Conservation (phyloP, 2,329 filamentous ascomycete genomes). For the Pezicula radicicola region DNA sequence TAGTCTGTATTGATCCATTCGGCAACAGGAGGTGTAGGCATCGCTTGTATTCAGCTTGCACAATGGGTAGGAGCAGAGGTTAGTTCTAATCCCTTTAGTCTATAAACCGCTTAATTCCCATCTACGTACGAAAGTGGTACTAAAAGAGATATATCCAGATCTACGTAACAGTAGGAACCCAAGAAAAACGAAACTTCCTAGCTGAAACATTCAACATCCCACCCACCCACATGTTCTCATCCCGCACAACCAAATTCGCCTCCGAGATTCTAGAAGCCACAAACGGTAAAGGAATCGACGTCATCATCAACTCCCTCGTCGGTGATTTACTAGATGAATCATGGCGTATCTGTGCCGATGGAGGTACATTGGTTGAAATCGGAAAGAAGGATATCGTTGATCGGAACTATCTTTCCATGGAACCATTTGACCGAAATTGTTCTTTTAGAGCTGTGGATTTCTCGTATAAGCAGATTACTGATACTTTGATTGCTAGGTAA, state of each 20-base stretch:
- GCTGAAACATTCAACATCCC: conserved; percentile 28
- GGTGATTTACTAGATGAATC: conserved; percentile 24
- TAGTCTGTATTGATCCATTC: conserved; percentile 27
- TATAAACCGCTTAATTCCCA: too few relatives aligned
- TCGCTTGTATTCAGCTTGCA: conserved; percentile 27
- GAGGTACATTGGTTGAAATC: conserved; percentile 13
- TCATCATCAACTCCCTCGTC: conserved; percentile 20
- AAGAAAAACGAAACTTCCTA: conserved; percentile 18
- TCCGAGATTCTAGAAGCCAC: conserved; percentile 14
- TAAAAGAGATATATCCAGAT: conserved; percentile 30
- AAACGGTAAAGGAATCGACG: conserved; percentile 19
- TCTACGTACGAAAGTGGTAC: neutral
- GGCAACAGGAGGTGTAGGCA: conserved; percentile 27
- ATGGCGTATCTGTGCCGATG: conserved; percentile 28
- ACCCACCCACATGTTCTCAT: conserved; percentile 34
- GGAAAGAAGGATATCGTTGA: conserved; percentile 15
- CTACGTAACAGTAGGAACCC: conserved; percentile 33
- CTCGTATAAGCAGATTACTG: neutral
- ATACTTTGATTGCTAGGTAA: conserved; percentile 3
- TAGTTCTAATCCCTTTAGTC: conserved; percentile 31
- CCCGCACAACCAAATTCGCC: conserved; percentile 20
- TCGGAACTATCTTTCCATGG: conserved; percentile 10
- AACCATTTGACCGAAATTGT: conserved; percentile 12
- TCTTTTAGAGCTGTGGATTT: conserved; percentile 3
- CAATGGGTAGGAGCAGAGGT: conserved; percentile 29